Base-by-base conservation (phyloP, 768 basidiomycete species). In the Leccinum uliginosum region DNA sequence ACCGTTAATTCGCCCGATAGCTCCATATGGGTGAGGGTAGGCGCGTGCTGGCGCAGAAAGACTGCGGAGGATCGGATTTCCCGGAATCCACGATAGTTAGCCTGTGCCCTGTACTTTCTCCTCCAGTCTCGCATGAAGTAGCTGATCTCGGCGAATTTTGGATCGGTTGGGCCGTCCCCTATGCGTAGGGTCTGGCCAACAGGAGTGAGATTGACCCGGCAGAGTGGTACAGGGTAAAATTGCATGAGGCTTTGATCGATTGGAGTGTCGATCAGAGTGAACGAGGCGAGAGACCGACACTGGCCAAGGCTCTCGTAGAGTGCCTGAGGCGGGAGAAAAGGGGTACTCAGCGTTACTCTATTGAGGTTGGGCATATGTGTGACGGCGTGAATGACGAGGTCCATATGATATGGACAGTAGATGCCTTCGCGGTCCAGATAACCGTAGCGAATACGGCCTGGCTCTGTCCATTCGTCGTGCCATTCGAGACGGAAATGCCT, bases 391-490 rank as follows among this genome's bases (percentile, higher is more conserved):
- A 66, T 45, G 56, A 60, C 61, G 29, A 64, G 62, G 3, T 67
- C 67, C 40, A 73, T 56, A 54, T 71, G 59, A 51, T 59, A n/a
- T 0, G 71, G 67, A 40, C 64, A 65, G 19, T 74, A 74, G 44
- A 69, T 68, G 46, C 61, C 64, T 8, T 73, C 68, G 49, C 68
- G 71, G 61, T 71, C 71, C 29, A 71, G 56, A 23, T 61, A 60
- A 26, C 71, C 71, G 24, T 70, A 48, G 52, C 72, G 72, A 21
- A 73, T 61, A n/a, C 71, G 71, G 21, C 62, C 67, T 1, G 71
- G 73, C 30, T 73, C 71, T 29, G 71, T 71, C 71, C 71, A 73
- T 48, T 73, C 71, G 56, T 74, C 73, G 40, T 70, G 71, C 71
- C 71, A 73, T 34, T 72, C 61, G 32, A 73, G 65, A 17, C 60